A percentile compares a stretch with the other conserved stretches of the same genome.
Conservation (phyloP, 2,329 filamentous ascomycete genomes). For the Aspergillus sergii region DNA sequence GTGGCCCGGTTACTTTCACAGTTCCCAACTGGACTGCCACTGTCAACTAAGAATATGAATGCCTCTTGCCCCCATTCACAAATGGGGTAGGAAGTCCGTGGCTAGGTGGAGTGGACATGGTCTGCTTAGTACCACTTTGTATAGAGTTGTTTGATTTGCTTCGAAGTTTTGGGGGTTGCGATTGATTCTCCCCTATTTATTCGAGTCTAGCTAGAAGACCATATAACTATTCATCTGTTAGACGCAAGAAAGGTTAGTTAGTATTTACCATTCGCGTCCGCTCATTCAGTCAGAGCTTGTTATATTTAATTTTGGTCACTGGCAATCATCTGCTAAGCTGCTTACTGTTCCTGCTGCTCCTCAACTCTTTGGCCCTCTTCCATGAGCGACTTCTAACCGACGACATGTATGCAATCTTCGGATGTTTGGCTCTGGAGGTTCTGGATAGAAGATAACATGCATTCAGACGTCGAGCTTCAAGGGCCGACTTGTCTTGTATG, state of each 20-base stretch:
- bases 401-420: not conserved
- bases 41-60: constrained; percentile 2
- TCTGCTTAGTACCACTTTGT: not conserved
- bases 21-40: constrained; percentile 22
- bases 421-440: not conserved
- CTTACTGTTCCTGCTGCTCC: not conserved
- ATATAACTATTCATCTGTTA: no score
- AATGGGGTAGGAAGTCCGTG: not conserved
- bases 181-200: not conserved
- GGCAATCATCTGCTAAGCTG: not conserved
- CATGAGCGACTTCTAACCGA: not conserved
- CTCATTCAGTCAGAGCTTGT: not conserved
- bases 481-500: no score
- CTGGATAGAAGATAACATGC: not conserved
- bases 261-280: not conserved
- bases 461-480: fast-evolving
- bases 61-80: not conserved
- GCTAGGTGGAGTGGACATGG: not conserved
- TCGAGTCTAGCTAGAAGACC: not conserved
- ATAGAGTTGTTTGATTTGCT: not conserved
- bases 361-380: not conserved
- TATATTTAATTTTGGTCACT: not conserved
- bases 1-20: constrained; percentile 44
- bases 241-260: no score
- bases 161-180: not conserved